Evolutionary conservation across 2,329 filamentous ascomycete genomes (phyloP), one percentile per base, ranked within the genome.

Genomic region (Immersiporthe knoxdaviesiana): DNA sequence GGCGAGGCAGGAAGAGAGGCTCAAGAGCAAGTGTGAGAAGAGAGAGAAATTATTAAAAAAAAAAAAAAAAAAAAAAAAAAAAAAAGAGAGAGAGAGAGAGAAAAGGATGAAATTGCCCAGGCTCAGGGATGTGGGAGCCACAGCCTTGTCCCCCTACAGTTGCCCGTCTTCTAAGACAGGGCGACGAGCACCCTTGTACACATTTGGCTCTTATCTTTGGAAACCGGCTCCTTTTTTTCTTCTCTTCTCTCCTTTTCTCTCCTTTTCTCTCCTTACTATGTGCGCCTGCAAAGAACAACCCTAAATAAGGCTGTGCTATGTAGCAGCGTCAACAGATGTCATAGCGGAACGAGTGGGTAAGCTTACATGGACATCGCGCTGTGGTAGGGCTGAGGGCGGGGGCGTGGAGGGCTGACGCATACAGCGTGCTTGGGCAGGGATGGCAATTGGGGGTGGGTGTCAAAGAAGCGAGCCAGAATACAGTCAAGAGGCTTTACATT

Each of bases 341-440:
- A 30, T 56, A 56, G 52, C 27, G 52, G 63, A 37, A 65, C 21
- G 32, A 61, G 41, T 61, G 54, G 64, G 24, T 60, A 67, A 61
- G 56, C 65, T 67, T 50, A 54, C 44, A 21, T 58, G 24, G 32
- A 35, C 16, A n/a, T 37, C 14, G 27, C 41, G 41, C 52, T n/a
- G 56, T 35, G 64, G 58, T 67, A 67, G 65, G 65, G 65, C 65
- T 67, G 65, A 61, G 56, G 47, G 27, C 4, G n/a, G 27, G 27
- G 44, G n/a, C 54, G 56, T 35, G 52, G 63, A 44, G 32, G n/a
- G 62, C 30, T 32, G 62, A n/a, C 21, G 50, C 63, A 65, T 59
- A 21, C 56, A 59, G 56, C 32, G 21, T 59, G 56, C 16, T 30
- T 24, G 63, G 44, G 41, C 47, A 65, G 63, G 63, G 50, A 27